These are phyloP conservation scores for Venturia aucupariae DNA, from an alignment of 2,329 filamentous ascomycete species.

Conservation along the genomic window DNA sequence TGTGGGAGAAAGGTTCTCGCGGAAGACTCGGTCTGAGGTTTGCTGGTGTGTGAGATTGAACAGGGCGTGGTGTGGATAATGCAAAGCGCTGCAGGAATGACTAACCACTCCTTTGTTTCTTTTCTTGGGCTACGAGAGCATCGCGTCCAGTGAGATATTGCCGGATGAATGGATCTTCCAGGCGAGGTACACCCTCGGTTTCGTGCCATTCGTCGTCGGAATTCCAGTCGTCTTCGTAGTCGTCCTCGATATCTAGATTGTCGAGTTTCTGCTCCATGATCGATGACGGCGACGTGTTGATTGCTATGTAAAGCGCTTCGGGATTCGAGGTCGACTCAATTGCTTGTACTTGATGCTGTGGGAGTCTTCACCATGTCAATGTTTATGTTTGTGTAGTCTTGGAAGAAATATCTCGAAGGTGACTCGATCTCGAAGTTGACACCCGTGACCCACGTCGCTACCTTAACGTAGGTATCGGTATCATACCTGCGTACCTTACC, in stretches of 20 bases:
- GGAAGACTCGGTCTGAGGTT: slow-evolving; percentile 56
- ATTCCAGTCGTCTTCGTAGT: slow-evolving; percentile 20
- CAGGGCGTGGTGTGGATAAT: not conserved
- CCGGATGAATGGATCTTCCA: slow-evolving; percentile 66
- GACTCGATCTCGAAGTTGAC: not conserved
- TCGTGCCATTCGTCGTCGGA: slow-evolving; percentile 48
- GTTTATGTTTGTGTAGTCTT: not conserved
- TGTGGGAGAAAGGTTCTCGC: slow-evolving; percentile 66
- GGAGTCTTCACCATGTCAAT: not conserved
- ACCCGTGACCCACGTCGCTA: too few species aligned
- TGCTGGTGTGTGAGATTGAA: slow-evolving; percentile 22
- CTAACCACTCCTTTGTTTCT: slow-evolving; percentile 69
- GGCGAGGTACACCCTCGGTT: slow-evolving; percentile 44
- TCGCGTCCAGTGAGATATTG: slow-evolving; percentile 71
- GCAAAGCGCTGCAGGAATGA: slow-evolving; percentile 19
- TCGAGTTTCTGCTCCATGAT: slow-evolving; percentile 6
- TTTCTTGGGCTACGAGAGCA: slow-evolving; percentile 70
- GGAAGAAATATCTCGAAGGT: not conserved
- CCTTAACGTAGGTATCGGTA: too few species aligned
- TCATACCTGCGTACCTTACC: too few species aligned
- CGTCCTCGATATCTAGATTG: slow-evolving; percentile 17
- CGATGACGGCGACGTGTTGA: not conserved
- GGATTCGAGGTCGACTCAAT: not conserved
- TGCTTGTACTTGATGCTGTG: not conserved
- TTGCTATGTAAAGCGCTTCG: not conserved